Evolutionary conservation across 78 protist species (phyloP), one percentile per base, ranked within the genome.

Genomic region (Capsaspora owczarzaki): DNA sequence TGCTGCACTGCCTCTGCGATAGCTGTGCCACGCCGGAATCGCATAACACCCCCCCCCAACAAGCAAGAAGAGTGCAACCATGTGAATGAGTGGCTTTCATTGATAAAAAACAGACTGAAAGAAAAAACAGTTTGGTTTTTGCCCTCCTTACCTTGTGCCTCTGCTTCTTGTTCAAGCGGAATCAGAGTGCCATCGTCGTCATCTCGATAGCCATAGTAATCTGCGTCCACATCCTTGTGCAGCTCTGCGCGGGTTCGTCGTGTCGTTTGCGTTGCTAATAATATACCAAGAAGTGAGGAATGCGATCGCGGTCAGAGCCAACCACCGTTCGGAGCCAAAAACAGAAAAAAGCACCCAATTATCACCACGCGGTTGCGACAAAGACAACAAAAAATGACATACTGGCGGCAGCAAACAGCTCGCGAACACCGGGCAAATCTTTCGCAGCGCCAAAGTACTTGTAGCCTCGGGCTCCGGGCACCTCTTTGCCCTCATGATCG

Each of bases 361-460:
- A 60, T 60, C 14, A 53, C 14, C n/a, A 10, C 33, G n/a, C 63
- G 27, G 63, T 2, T 27, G 27, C 20, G 20, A 2, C 14, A 53
- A 53, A 10, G 6, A 23, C 33, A 14, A 19, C 31, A 53, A 2
- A 53, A 10, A 53, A 2, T 23, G 31, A 5, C 33, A 31, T 6
- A 61, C 2, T 1, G 40, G 0, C 40, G 1, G 40, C 42, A 1
- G n/a, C 8, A 56, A 91, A 89, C 38, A 96, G 81, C 78, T 96
- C 98, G 1, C 89, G 74, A 16, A 96, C 99, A 22, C 99, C 99
- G 0, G 98, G 98, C 37, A 96, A 79, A 31, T 95, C 86, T 40
- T 66, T 76, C 33, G 99, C 99, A 31, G 95, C 98, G n/a, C 99
- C 99, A 43, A 89, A 96, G 81, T 96, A 63, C 84, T 71, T 56